These are phyloP conservation scores for Lichenothelia convexa DNA, from an alignment of 495 filamentous ascomycete species.

Conservation along the genomic window DNA sequence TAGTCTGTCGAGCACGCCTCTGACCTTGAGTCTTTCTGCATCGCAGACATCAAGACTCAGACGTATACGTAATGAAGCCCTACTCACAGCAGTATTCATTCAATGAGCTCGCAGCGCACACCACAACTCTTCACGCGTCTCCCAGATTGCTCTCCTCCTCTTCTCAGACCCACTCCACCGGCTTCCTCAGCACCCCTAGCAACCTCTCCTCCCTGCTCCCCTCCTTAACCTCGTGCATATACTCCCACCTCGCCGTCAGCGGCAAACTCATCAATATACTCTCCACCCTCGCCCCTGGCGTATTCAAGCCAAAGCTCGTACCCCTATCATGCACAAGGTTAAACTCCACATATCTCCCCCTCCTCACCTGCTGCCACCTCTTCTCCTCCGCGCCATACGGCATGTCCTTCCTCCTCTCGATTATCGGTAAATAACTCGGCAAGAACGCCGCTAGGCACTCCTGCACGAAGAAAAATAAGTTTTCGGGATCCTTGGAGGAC, in stretches of 20 bases:
- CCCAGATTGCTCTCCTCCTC: neutral
- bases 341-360: conserved; percentile 94
- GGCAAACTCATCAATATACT: conserved; percentile 96
- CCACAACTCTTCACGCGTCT: no score
- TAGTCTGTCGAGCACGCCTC: no score
- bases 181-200: conserved; percentile 66
- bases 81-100: no score
- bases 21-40: no score
- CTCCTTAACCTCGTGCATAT: conserved; percentile 74
- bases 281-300: conserved; percentile 79
- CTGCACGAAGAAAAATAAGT: conserved; percentile 80
- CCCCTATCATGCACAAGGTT: conserved; percentile 96
- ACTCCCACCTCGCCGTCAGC: conserved; percentile 80
- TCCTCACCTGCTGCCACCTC: conserved; percentile 86
- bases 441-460: conserved; percentile 72
- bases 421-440: conserved; percentile 79
- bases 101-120: no score
- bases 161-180: conserved; percentile 71
- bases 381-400: conserved; percentile 69
- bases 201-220: conserved; percentile 57
- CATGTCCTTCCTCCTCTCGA: conserved; percentile 78
- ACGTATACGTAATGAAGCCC: no score
- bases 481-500: conserved; percentile 68
- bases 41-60: no score
- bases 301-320: conserved; percentile 85